Evolutionary conservation across 495 filamentous ascomycete genomes (phyloP).

Genomic region (Talaromyces trachyspermus): DNA sequence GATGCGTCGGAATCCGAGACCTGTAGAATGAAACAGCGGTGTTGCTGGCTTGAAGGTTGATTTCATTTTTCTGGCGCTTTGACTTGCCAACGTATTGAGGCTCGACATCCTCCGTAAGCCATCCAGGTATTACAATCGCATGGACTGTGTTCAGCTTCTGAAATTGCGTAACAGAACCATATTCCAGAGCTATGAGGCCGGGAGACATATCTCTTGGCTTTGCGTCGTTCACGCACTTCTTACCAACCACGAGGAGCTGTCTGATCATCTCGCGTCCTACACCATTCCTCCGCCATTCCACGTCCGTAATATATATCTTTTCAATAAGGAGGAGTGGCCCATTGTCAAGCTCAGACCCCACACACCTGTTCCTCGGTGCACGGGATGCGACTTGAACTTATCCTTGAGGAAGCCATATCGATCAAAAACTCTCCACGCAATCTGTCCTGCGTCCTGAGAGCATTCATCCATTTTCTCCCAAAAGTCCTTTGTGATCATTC

Average conservation of each 20-base stretch:
- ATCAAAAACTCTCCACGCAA: slow-evolving; percentile 19
- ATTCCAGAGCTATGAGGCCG: slow-evolving; percentile 5
- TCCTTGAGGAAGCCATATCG: slow-evolving; percentile 23
- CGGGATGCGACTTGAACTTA: slow-evolving; percentile 20
- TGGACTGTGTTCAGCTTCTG: slow-evolving; percentile 15
- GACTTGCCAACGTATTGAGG: slow-evolving; percentile 13
- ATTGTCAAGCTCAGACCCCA: slow-evolving; percentile 23
- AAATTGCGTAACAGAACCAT: slow-evolving; percentile 12
- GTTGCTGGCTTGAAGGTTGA: slow-evolving; percentile 3
- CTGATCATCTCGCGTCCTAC: slow-evolving; percentile 9
- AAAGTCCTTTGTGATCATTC: background rate
- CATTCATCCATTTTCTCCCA: background rate
- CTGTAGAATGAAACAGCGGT: slow-evolving; percentile 5
- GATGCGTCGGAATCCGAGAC: slow-evolving; percentile 18
- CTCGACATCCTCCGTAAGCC: slow-evolving; percentile 15
- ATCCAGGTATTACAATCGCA: slow-evolving; percentile 15
- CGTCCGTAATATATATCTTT: slow-evolving; percentile 14
- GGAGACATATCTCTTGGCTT: slow-evolving; percentile 4
- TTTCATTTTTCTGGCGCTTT: slow-evolving; percentile 3
- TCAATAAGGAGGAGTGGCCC: slow-evolving; percentile 23
- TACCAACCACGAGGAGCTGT: slow-evolving; percentile 2
- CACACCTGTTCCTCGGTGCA: slow-evolving; percentile 23
- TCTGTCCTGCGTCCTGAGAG: background rate
- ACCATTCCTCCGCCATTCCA: slow-evolving; percentile 15
- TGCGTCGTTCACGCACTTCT: slow-evolving; percentile 1